A percentile compares a stretch with the other conserved stretches of the same genome.
These are phyloP conservation scores for Phalaenopsis hybrid DNA, from an alignment of 116 monocot species.

Conservation along the genomic window DNA sequence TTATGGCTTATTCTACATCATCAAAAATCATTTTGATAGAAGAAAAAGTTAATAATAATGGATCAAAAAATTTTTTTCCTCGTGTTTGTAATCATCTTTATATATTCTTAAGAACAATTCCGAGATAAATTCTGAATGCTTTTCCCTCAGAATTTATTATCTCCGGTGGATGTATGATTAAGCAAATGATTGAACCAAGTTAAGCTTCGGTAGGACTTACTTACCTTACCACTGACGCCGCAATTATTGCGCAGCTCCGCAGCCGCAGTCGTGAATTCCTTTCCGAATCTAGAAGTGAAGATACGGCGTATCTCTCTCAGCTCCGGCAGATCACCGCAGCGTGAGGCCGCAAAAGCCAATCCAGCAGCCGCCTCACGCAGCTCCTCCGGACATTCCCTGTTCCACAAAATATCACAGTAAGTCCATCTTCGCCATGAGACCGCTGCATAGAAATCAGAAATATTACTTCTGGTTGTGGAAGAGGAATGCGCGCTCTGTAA, in stretches of 20 bases:
- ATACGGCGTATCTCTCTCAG: conserved; percentile 49
- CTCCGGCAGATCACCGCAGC: conserved; percentile 64
- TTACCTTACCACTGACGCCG: conserved; percentile 51
- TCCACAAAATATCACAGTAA: background rate
- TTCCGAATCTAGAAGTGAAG: conserved; percentile 46
- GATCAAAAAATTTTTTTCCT: too few species aligned
- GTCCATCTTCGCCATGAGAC: background rate
- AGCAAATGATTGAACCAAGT: too few species aligned
- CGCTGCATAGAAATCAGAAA: background rate
- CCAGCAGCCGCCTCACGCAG: conserved; percentile 59
- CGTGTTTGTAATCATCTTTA: too few species aligned
- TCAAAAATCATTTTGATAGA: too few species aligned
- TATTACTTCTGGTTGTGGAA: conserved; percentile 40
- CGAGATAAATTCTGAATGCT: too few species aligned
- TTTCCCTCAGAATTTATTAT: too few species aligned
- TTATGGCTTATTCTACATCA: too few species aligned
- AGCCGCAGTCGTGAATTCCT: conserved; percentile 48
- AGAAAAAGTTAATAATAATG: too few species aligned
- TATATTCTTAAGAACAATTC: too few species aligned
- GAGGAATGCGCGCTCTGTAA: conserved; percentile 42
- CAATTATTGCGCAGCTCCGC: conserved; percentile 44
- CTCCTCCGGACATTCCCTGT: conserved; percentile 78
- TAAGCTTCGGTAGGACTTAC: too few species aligned
- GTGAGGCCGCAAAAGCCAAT: conserved; percentile 50
- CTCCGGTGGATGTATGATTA: too few species aligned